These are phyloP conservation scores for Lactarius deliciosus DNA, from an alignment of 768 basidiomycete species.

Conservation along the genomic window DNA sequence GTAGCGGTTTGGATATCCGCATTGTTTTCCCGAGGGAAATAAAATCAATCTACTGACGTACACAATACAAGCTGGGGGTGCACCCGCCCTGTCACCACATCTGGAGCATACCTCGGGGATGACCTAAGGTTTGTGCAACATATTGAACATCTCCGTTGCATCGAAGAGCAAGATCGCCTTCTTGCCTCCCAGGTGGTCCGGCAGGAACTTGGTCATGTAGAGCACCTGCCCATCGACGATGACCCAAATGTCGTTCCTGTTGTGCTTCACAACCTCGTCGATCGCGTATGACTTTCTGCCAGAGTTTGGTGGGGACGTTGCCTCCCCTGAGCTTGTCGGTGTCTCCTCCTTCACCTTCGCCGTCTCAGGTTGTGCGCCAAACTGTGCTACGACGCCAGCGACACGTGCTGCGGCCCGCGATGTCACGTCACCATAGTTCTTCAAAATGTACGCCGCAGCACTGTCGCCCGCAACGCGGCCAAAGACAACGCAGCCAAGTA, in stretches of 20 bases:
- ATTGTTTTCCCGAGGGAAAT: too few relatives aligned
- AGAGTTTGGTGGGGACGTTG: slow-evolving; percentile 34
- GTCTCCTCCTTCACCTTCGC: slow-evolving; percentile 1
- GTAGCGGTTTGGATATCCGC: too few relatives aligned
- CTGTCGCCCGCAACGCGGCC: slow-evolving; percentile 94
- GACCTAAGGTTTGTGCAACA: slow-evolving; percentile 86
- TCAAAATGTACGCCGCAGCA: slow-evolving; percentile 85
- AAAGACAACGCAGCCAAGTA: slow-evolving; percentile 96
- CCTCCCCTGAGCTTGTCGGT: slow-evolving; percentile 25
- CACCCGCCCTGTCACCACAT: slow-evolving; percentile 74
- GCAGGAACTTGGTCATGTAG: slow-evolving; percentile 82
- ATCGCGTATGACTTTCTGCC: slow-evolving; percentile 40
- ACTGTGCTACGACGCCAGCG: slow-evolving; percentile 72
- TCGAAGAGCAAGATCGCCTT: slow-evolving; percentile 88
- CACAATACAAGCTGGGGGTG: too few relatives aligned
- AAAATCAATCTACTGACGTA: too few relatives aligned
- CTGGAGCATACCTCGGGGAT: slow-evolving; percentile 83
- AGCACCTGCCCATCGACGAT: slow-evolving; percentile 87
- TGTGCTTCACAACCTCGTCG: slow-evolving; percentile 87
- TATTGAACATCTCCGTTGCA: slow-evolving; percentile 93
- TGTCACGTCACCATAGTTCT: slow-evolving; percentile 61
- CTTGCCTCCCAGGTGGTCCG: slow-evolving; percentile 90
- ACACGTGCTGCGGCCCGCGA: slow-evolving; percentile 81
- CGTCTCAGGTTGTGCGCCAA: slow-evolving; percentile 44
- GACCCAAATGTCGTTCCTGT: slow-evolving; percentile 95